Conservation (phyloP, 257 asterid species). For the Thymus mandschuricus region DNA sequence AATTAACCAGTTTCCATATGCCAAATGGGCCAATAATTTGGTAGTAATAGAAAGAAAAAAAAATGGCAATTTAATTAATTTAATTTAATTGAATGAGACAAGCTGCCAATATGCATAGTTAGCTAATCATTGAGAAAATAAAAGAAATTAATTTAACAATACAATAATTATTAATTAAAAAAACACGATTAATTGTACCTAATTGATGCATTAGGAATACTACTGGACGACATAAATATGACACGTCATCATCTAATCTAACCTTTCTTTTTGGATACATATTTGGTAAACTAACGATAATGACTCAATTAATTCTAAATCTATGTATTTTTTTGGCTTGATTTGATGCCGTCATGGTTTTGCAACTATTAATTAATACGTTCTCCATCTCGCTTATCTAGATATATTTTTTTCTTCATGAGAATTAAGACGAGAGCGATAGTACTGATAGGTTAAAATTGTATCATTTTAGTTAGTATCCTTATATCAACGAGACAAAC, state of each 20-base stretch:
- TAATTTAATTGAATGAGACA: neutral
- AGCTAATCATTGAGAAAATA: constrained; percentile 18
- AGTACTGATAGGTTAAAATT: too few species aligned
- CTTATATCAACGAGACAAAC: too few species aligned
- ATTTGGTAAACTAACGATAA: constrained; percentile 1
- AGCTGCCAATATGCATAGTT: neutral
- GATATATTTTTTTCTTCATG: too few species aligned
- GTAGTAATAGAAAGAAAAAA: neutral
- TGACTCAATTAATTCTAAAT: constrained; percentile 23
- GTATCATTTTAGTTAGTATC: too few species aligned
- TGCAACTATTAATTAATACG: neutral
- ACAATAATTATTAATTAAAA: neutral
- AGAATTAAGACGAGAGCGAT: too few species aligned
- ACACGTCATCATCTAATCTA: constrained; percentile 19
- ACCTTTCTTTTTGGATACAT: constrained; percentile 2
- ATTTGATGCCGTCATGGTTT: neutral
- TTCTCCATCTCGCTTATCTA: too few species aligned
- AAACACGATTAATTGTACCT: neutral
- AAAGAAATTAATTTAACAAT: neutral
- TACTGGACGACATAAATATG: constrained; percentile 37
- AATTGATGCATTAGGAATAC: constrained; percentile 17
- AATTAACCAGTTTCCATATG: neutral
- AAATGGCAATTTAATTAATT: neutral
- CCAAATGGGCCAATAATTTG: constrained; percentile 33
- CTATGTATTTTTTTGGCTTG: constrained; percentile 26